phyloP scores from a whole-genome alignment of 2,329 filamentous ascomycete genomes.

The Colletotrichum simmondsii region DNA sequence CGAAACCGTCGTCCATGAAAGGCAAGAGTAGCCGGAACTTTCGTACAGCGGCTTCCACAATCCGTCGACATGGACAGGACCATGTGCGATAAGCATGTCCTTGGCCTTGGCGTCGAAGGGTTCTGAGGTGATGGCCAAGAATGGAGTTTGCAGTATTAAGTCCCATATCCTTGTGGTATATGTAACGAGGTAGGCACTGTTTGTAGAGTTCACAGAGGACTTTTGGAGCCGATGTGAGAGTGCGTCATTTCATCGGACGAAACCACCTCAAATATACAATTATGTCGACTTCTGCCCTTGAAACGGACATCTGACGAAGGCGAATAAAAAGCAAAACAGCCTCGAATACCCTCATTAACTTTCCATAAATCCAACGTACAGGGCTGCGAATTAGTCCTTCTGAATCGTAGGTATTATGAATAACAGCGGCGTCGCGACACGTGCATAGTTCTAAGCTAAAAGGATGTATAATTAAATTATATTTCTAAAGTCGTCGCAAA shows the following conservation, averaged over 20 bases:
- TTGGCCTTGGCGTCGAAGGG: too few species aligned
- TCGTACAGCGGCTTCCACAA: neutral
- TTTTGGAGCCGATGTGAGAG: neutral
- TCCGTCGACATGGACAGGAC: neutral
- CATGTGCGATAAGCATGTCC: neutral
- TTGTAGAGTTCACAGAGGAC: neutral
- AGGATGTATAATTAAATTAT: neutral
- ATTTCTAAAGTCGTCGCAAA: neutral
- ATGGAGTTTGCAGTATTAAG: neutral
- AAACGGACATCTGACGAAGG: neutral
- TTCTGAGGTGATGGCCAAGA: neutral
- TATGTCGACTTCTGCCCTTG: neutral
- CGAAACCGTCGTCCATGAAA: neutral
- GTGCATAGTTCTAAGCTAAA: neutral
- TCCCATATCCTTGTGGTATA: neutral
- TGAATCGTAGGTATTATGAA: neutral
- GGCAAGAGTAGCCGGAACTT: neutral
- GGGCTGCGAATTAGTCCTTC: neutral
- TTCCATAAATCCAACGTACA: neutral
- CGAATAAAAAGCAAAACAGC: neutral
- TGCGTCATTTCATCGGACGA: slow-evolving; percentile 11
- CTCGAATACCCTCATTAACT: neutral
- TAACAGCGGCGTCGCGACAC: neutral
- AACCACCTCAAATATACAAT: neutral
- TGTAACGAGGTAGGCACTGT: neutral